Base-by-base conservation (phyloP, 169 alveolate genomes). In the Babesia caballi region DNA sequence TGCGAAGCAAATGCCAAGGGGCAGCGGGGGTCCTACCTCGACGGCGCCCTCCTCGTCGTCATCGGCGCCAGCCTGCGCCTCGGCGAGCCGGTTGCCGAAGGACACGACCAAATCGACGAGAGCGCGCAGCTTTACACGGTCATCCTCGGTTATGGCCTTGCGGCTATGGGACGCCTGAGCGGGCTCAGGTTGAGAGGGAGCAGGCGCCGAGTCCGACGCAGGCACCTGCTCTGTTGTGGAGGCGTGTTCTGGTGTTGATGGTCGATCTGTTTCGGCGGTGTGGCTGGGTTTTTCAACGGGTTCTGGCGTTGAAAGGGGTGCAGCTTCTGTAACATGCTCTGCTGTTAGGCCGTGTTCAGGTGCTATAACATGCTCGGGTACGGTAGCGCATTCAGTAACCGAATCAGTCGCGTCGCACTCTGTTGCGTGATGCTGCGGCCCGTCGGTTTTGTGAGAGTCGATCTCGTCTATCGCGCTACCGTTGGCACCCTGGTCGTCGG, bases 21-120 rank as follows among this genome's bases (percentile, higher is more conserved):
- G 0, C 1, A 25, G 17, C 1, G 50, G 51, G 1, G 0, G 3
- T 1, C 67, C 11, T 14, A 68, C 66, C 73, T 46, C 60, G 14
- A 70, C 60, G 2, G 88, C 83, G 5, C 88, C 88, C 57, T 78
- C 86, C 27, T 77, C 86, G n/a, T 65, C 78, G 35, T 53, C 66
- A 19, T 38, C 53, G 40, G 2, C 66, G 28, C 28, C 69, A 21
- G 25, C 69, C 33, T 19, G 52, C 11, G 69, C 19, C 28, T 67
- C 59, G 6, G 66, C 14, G 9, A 53, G n/a, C 36, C 4, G 40
- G 40, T 46, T 66, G 36, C 67, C 60, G 33, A 47, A 59, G 19
- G 19, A 33, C 9, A 52, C 44, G 21, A 78, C 17, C 70, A 69
- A 6, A n/a, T 49, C 82, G 41, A 56, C 60, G 8, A 71, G 46